Evolutionary conservation across 768 basidiomycete genomes (phyloP).

Genomic region (Dioszegia hungarica): DNA sequence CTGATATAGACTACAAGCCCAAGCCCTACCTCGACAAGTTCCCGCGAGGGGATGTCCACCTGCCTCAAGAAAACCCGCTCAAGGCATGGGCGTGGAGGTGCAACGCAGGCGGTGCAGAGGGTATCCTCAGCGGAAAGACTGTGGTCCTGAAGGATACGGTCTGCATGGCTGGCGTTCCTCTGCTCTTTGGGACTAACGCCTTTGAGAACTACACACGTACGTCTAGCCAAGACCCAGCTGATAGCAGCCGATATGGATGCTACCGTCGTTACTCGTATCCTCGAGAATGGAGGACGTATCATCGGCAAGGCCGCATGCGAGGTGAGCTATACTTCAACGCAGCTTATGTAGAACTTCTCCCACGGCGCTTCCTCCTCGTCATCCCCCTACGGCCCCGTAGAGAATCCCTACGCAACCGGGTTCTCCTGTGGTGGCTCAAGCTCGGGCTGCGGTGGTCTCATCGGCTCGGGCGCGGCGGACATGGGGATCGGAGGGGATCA

Average conservation of each 20-base stretch:
- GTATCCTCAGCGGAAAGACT: slow-evolving; percentile 49
- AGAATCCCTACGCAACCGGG: slow-evolving; percentile 53
- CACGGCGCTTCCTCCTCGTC: slow-evolving; percentile 50
- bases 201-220: slow-evolving; percentile 47
- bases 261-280: slow-evolving; percentile 53
- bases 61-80: slow-evolving; percentile 27
- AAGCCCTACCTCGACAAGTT: slow-evolving; percentile 18
- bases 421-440: slow-evolving; percentile 53
- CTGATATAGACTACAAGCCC: slow-evolving; percentile 28
- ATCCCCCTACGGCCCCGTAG: slow-evolving; percentile 51
- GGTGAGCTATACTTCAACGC: slow-evolving; percentile 10
- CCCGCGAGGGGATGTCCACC: slow-evolving; percentile 33
- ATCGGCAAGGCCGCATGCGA: slow-evolving; percentile 52
- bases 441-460: slow-evolving; percentile 53
- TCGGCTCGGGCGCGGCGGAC: slow-evolving; percentile 51
- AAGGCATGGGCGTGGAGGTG: slow-evolving; percentile 31
- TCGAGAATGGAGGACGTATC: slow-evolving; percentile 52
- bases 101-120: slow-evolving; percentile 9
- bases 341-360: slow-evolving; percentile 42
- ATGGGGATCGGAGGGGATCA: slow-evolving; percentile 56
- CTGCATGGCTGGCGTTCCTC: slow-evolving; percentile 52
- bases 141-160: slow-evolving; percentile 54
- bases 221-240: slow-evolving; percentile 4
- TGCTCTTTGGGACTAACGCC: slow-evolving; percentile 52
- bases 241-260: slow-evolving; percentile 49